These are phyloP conservation scores for Colletotrichum phormii DNA, from an alignment of 2,329 filamentous ascomycete genomes.

Conservation along the genomic window DNA sequence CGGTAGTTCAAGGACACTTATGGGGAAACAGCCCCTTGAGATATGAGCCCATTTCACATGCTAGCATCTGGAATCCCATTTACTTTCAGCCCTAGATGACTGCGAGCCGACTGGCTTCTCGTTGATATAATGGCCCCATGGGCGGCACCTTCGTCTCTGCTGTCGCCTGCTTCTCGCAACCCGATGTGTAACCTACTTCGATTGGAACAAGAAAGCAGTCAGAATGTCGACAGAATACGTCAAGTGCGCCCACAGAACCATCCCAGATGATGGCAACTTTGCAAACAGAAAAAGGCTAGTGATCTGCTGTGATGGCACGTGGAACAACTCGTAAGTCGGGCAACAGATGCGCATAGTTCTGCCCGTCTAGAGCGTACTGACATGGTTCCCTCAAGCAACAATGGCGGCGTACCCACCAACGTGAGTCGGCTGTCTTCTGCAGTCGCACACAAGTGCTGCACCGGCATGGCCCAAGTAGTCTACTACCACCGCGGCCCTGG, in stretches of 20 bases:
- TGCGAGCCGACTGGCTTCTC: background rate
- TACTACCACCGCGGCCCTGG: constrained; percentile 52
- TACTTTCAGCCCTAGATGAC: background rate
- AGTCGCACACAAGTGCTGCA: constrained; percentile 43
- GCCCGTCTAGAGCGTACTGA: background rate
- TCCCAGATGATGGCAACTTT: background rate
- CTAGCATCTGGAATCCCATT: background rate
- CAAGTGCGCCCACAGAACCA: background rate
- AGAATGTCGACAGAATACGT: background rate
- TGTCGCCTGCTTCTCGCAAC: background rate
- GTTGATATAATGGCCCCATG: background rate
- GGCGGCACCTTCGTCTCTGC: too few species aligned
- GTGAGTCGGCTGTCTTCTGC: constrained; percentile 48
- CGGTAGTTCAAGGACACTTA: background rate
- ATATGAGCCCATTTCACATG: background rate
- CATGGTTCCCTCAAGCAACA: background rate
- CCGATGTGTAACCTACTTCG: background rate
- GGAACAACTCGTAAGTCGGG: constrained; percentile 42
- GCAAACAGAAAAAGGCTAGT: constrained; percentile 41
- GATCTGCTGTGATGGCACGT: constrained; percentile 53
- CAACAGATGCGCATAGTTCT: background rate
- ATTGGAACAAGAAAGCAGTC: background rate
- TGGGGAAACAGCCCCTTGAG: background rate
- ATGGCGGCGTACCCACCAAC: constrained; percentile 41
- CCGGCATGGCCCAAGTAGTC: constrained; percentile 48